Base-by-base conservation (phyloP, 441 rosid species). In the Aleurites moluccanus region DNA sequence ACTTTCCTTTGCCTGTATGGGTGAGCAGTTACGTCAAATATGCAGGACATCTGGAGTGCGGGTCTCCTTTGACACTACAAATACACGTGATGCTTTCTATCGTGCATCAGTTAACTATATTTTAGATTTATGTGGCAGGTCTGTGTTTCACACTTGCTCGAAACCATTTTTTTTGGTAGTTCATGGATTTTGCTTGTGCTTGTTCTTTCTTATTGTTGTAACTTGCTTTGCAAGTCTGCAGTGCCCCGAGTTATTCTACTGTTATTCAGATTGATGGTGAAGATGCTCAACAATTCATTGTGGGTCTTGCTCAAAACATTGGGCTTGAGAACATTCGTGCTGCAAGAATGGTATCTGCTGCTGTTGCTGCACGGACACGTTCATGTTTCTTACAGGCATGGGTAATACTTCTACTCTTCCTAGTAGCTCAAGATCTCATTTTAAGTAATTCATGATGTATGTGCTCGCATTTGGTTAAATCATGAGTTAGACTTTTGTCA, bases 311-410 rank as follows among this genome's bases (percentile, higher is more conserved):
- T 72, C 88, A 86, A 80, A 94, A 89, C 80, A 84, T 92, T 80
- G 94, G 93, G 47, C 97, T 92, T 79, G 96, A 91, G 78, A 90
- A 86, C 40, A 72, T 73, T 53, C 96, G 90, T 79, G 99, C 97
- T 65, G 92, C 97, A 11, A 89, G 91, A 80, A 94, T 94, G 89
- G 90, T 91, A 30, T 89, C 87, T 64, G 99, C 96, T 20, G 92
- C 97, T 16, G 92, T 94, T 85, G 99, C 99, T 79, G 97, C 96
- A 71, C 86, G 90, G 14, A 92, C 97, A 33, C 92, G 92, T 66
- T 89, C 96, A 23, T 77, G 89, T 80, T 92, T 94, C 87, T 79
- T 94, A 75, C 99, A 94, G 84, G 95, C 99, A 66, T 94, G 97
- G 97, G 99, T 94, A 85, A 74, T 69, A 72, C 74, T 56, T 30